Base-by-base conservation (phyloP, 805 yeast species). In the Priceomyces melissophilus region DNA sequence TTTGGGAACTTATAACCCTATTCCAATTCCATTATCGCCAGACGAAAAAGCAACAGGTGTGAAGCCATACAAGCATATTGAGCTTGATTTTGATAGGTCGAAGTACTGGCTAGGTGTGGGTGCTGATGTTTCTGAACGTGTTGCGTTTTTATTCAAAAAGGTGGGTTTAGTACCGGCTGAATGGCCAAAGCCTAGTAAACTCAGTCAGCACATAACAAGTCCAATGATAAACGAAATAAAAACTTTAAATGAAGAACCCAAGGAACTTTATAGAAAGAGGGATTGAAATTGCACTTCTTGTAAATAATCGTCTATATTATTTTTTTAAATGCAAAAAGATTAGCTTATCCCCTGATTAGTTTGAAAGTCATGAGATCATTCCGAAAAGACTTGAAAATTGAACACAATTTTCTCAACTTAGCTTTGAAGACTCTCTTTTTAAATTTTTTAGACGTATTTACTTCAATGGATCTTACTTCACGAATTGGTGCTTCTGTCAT, bases 61-160 rank as follows among this genome's bases (percentile, higher is more conserved):
- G 30, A 65, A 74, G 46, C 86, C 90, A 10, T 72, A 76, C 37
- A 91, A 93, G 60, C 89, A 89, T 50, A 78, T 91, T 31, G 76
- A 82, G 50, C 68, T 93, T 29, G 98, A 93, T 59, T 89, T 93
- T 58, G 80, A 81, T 48, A 79, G 96, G 54, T 80, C 96, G 4
- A 88, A 88, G 61, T 93, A 93, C 65, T 93, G 99, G 99, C 69
- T 93, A 28, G 96, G 96, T 54, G 96, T 88, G 13, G 99, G 99
- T 10, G 98, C 98, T 1, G 95, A 87, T 59, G 95, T 96, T 5
- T 81, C 91, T 16, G 89, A 84, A 33, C 71, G 93, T 3, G 95
- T 91, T 10, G 75, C 80, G 2, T 79, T 79, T 49, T 67, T 93
- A 39, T 77, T 93, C 59, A 82, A 80, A 57, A 87, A 82, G 61